phyloP scores from a whole-genome alignment of 2,329 filamentous ascomycete species.

The Mycosphaerella sp. region DNA sequence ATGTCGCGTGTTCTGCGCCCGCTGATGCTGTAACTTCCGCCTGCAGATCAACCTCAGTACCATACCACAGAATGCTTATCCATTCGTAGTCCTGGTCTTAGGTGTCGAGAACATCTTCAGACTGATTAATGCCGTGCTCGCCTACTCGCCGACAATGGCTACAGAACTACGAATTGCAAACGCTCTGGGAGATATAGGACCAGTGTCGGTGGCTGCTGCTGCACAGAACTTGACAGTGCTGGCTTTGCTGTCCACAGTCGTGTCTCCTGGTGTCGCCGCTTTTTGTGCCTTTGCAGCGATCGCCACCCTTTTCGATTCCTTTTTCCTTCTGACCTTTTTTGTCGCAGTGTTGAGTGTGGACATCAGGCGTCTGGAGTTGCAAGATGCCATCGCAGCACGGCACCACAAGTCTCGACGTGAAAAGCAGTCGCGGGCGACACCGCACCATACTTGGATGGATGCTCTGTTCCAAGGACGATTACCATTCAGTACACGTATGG shows the following conservation, averaged over 20 bases:
- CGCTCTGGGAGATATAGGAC: conserved; percentile 66
- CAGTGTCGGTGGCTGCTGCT: conserved; percentile 61
- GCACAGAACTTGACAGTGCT: conserved; percentile 63
- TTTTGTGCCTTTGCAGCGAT: conserved; percentile 73
- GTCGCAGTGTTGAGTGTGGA: conserved; percentile 72
- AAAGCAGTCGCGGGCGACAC: conserved; percentile 21
- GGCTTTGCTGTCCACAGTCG: conserved; percentile 57
- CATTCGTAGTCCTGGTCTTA: conserved; percentile 67
- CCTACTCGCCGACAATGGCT: conserved; percentile 61
- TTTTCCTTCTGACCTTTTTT: conserved; percentile 75
- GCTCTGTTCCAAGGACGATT: conserved; percentile 58
- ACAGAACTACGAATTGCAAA: conserved; percentile 64
- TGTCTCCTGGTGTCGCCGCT: conserved; percentile 63
- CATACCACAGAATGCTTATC: conserved; percentile 68
- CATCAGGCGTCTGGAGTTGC: conserved; percentile 67
- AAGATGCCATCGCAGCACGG: conserved; percentile 55
- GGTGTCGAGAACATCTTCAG: conserved; percentile 70
- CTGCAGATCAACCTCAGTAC: conserved; percentile 59
- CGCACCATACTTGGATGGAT: conserved; percentile 52
- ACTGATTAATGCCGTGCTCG: conserved; percentile 69
- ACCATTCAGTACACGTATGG: conserved; percentile 65
- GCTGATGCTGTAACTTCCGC: not conserved
- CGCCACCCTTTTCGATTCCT: conserved; percentile 68
- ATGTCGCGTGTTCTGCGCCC: not conserved
- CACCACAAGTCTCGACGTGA: conserved; percentile 27